phyloP scores from a whole-genome alignment of 192 early-diverging fungal species.

The Backusella parvicylindrica region DNA sequence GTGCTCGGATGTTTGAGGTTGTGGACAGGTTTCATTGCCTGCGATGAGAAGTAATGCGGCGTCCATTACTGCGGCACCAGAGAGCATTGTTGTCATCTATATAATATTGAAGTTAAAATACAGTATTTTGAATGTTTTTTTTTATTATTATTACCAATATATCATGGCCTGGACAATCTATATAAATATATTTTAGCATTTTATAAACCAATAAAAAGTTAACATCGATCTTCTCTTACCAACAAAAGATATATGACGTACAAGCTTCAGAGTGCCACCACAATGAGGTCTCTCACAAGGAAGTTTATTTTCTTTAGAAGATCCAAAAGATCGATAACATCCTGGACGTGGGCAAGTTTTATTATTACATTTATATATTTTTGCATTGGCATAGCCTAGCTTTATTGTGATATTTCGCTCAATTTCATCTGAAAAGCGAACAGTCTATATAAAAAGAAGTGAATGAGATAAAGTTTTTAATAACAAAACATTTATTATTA shows the following conservation, averaged over 20 bases:
- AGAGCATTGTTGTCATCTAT: conserved; percentile 95
- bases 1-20: conserved; percentile 99
- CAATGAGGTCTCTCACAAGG: conserved; percentile 85
- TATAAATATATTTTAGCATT: background rate
- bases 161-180: conserved; percentile 98
- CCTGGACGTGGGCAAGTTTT: conserved; percentile 91
- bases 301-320: conserved; percentile 78
- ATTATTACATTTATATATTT: conserved; percentile 98
- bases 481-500: background rate
- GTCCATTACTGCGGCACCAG: conserved; percentile 98
- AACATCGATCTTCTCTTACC: background rate
- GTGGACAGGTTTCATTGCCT: conserved; percentile 96
- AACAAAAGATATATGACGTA: conserved; percentile 94
- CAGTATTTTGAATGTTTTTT: background rate
- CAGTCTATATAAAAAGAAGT: conserved; percentile 49
- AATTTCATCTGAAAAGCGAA: conserved; percentile 95
- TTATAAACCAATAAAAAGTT: background rate
- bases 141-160: conserved; percentile 57
- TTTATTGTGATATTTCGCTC: conserved; percentile 99
- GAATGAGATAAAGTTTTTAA: background rate
- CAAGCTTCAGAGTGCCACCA: conserved; percentile 76
- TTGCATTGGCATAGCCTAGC: conserved; percentile 98
- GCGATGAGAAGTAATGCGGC: conserved; percentile 94
- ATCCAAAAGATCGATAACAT: conserved; percentile 88
- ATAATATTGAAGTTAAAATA: background rate